These are phyloP conservation scores for Lachancea quebecensis DNA, from an alignment of 805 yeast genomes.

Conservation along the genomic window DNA sequence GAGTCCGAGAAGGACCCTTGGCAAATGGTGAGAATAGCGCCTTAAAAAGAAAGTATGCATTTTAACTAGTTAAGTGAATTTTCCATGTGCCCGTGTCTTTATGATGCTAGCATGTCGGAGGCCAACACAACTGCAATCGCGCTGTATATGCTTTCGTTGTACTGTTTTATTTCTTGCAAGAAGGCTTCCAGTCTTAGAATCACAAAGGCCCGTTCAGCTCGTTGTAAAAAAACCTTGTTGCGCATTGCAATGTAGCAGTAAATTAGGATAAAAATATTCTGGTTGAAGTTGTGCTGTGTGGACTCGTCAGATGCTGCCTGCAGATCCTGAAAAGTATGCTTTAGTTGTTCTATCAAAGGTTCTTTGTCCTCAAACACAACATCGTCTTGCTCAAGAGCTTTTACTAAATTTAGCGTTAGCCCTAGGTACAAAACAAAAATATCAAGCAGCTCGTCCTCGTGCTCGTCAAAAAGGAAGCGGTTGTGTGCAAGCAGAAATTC, in stretches of 20 bases:
- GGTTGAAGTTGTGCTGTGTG: neutral
- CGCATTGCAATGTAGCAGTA: constrained; percentile 1
- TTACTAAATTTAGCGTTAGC: constrained; percentile 4
- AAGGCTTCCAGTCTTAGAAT: neutral
- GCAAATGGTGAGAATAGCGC: constrained; percentile 66
- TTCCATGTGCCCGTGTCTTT: too few species aligned
- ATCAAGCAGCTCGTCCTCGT: neutral
- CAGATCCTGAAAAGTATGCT: neutral
- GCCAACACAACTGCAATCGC: neutral
- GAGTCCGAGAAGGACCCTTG: constrained; percentile 46
- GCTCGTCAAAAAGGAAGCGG: neutral
- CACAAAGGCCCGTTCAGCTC: neutral
- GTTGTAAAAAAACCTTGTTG: neutral
- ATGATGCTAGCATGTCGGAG: neutral
- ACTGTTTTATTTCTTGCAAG: constrained; percentile 4
- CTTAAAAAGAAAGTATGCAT: constrained; percentile 33
- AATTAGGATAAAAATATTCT: constrained; percentile 5
- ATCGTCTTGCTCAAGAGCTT: neutral
- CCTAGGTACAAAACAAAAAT: constrained; percentile 9
- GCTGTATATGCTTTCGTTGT: constrained; percentile 4
- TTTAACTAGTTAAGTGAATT: neutral
- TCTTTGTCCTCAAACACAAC: too few species aligned
- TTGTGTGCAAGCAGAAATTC: neutral
- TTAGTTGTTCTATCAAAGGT: neutral
- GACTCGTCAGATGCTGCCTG: neutral